Evolutionary conservation across 352 stramenopile species (phyloP), one percentile per base, ranked within the genome.

Genomic region (Peronospora destructor): DNA sequence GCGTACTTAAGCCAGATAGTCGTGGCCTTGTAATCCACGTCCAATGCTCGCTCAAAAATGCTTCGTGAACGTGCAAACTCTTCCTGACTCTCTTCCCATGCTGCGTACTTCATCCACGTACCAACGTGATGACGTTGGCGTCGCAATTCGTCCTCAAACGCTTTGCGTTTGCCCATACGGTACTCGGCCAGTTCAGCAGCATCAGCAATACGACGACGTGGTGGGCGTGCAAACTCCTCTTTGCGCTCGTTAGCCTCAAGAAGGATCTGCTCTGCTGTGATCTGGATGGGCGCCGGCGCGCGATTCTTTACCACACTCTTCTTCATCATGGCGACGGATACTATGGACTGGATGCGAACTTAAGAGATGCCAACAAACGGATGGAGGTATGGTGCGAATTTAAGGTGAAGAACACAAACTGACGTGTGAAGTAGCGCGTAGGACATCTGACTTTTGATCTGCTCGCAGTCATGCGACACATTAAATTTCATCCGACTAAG

Each of bases 231-330:
- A 75, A 70, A 28, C 26, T 91, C 79, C 21, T 95, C 79, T 53
- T 93, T 85, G 36, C 85, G 73, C 59, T 97, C 84, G 59, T 95
- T 80, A 7, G 89, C 86, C 64, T 97, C 93, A 28, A 93, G 76
- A 21, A 99, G 60, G 47, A 99, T 97, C 86, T 99, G 97, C 76
- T 99, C 97, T 17, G 97, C 95, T 32, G 94, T 98, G 66, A 99
- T 98, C 84, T 99, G 97, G 66, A 99, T 98, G 38, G 94, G 84
- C 59, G 97, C 96, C 5, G 97, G 94, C 55, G 96, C 95, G 56
- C 96, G 86, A 78, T 99, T 99, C 85, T 99, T 99, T 3, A 98
- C 94, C 28, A 73, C 63, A 58, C 74, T 85, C 66, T 86, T 90
- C 68, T 84, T 85, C 74, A 89, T 87, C 73, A 84, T 87, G 19